Percentiles rank a stretch among this genome's conserved stretches.
Evolutionary conservation across 148 eudicot species (phyloP).

Genomic region (Cornus suecica): DNA sequence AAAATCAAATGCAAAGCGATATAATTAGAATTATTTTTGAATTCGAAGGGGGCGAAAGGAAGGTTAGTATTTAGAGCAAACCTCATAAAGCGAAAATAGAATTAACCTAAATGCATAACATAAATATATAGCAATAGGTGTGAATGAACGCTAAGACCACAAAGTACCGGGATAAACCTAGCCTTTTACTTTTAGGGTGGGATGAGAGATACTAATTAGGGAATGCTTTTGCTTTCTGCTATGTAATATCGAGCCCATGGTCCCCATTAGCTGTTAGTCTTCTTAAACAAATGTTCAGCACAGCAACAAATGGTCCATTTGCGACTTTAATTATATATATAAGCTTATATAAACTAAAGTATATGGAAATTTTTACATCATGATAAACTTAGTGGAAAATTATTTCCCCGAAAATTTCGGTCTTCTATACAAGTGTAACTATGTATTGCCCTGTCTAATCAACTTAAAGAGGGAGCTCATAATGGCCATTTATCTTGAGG

Average conservation of each 20-base stretch:
- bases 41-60: too few relatives aligned
- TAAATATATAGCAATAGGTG: too few relatives aligned
- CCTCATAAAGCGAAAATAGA: too few relatives aligned
- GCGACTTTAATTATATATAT: neutral
- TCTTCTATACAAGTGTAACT: neutral
- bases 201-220: neutral
- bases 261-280: neutral
- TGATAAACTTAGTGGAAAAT: slow-evolving; percentile 1
- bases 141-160: neutral
- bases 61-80: too few relatives aligned
- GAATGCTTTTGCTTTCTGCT: slow-evolving; percentile 10
- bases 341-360: neutral
- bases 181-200: neutral
- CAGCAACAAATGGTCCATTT: neutral
- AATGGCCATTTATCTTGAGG: too few relatives aligned
- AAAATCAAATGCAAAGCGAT: too few relatives aligned
- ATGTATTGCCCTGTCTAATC: slow-evolving; percentile 16
- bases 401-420: slow-evolving; percentile 20
- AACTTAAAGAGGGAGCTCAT: neutral
- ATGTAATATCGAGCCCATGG: slow-evolving; percentile 3
- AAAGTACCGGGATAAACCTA: neutral
- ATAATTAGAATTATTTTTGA: too few relatives aligned
- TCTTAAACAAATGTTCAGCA: neutral
- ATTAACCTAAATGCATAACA: too few relatives aligned
- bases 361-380: neutral